phyloP scores from a whole-genome alignment of 1,284 basidiomycete species.

The Cutaneotrichosporon spelunceum region DNA sequence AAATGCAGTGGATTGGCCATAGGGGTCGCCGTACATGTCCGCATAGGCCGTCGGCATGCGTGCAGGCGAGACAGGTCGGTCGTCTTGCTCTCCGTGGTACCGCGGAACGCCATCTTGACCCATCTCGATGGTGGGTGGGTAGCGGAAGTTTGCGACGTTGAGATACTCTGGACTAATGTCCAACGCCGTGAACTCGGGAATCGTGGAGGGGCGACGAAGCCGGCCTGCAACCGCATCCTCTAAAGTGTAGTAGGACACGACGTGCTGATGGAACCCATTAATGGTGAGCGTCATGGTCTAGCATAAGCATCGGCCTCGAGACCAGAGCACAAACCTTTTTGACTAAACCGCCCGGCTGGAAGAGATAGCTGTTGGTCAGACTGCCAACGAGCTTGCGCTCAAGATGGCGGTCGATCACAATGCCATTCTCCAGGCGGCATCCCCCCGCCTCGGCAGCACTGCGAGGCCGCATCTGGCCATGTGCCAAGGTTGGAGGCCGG shows the following conservation, averaged over 20 bases:
- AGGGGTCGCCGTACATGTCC: constrained; percentile 21
- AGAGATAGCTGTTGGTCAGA: constrained; percentile 84
- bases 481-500: constrained; percentile 16
- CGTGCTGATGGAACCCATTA: constrained; percentile 79
- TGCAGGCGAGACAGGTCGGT: constrained; percentile 17
- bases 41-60: constrained; percentile 11
- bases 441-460: constrained; percentile 26
- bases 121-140: constrained; percentile 80
- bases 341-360: constrained; percentile 85
- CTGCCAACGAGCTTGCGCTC: constrained; percentile 82
- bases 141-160: constrained; percentile 83
- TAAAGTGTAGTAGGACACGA: constrained; percentile 93
- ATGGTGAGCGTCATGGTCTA: constrained; percentile 91
- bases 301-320: background rate
- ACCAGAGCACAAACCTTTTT: constrained; percentile 71
- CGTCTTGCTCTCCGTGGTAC: constrained; percentile 55
- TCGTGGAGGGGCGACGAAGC: constrained; percentile 78
- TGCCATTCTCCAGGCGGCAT: constrained; percentile 25
- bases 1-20: constrained; percentile 10
- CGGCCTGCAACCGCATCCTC: constrained; percentile 86
- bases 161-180: constrained; percentile 85
- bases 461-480: constrained; percentile 25
- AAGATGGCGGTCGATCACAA: constrained; percentile 25
- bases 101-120: constrained; percentile 75
- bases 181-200: constrained; percentile 80